Evolutionary conservation across 108 stramenopile genomes (phyloP), one percentile per base, ranked within the genome.

Genomic region (Schizochytrium sp.): DNA sequence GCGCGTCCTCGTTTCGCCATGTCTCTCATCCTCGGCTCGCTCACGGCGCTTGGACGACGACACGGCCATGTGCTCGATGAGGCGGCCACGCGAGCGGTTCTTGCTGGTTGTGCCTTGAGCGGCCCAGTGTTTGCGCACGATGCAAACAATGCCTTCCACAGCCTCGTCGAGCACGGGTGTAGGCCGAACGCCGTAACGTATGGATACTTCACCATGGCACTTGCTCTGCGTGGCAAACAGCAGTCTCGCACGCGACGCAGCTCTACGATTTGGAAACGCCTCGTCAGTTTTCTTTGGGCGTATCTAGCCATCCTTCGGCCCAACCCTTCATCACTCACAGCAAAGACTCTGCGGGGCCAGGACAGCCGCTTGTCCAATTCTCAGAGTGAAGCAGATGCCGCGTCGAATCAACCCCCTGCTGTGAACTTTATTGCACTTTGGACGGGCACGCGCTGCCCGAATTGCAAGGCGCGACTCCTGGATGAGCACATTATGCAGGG

Each of bases 401-500:
- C 34, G 34, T 34, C 34, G 34, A 34, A 34, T 34, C 34, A 34
- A 34, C 34, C 34, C 34, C 34, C 63, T 8, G 63, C 63, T 8
- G 76, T 83, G 3, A 83, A 47, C 19, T 53, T 83, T 53, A 53
- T 83, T 23, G 45, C 48, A 3, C 19, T 83, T 6, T 83, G 48
- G 51, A 83, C 48, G 12, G 76, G 76, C 19, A 83, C 76, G 6
- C 12, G 23, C 16, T 83, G 76, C 76, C 48, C 76, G 18, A 53
- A 83, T 2, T 83, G 76, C 76, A 83, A 83, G n/a, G 45, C 76
- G n/a, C 76, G 76, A 43, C 51, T 83, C 25, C 45, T 53, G 0
- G 76, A 83, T 34, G 76, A 83, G 51, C 76, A 83, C 76, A 83
- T 83, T 34, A 83, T 83, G 76, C 45, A 83, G n/a, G 76, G 76